Conservation (phyloP, 306 rosid genomes). For the Alnus rubra region DNA sequence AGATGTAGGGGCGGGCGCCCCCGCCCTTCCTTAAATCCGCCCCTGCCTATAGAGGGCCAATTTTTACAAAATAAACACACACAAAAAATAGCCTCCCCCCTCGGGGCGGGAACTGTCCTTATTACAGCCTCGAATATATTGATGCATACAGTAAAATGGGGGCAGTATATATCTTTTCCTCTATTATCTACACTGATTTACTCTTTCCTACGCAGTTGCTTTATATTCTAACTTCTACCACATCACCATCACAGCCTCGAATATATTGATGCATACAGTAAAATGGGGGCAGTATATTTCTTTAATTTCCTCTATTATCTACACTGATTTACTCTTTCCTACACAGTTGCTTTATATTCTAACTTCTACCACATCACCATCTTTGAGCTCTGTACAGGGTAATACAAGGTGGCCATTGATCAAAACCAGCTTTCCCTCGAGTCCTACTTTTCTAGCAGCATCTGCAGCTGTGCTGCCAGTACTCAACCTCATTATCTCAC, state of each 20-base stretch:
- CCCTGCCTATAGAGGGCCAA: too few species aligned
- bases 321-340: neutral
- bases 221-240: constrained; percentile 82
- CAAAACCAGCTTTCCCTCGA: constrained; percentile 79
- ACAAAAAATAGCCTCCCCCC: too few species aligned
- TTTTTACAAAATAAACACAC: too few species aligned
- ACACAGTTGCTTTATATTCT: constrained; percentile 49
- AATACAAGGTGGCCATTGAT: constrained; percentile 76
- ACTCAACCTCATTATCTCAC: constrained; percentile 77
- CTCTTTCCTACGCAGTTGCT: constrained; percentile 17
- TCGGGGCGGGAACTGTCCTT: too few species aligned
- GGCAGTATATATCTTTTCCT: neutral
- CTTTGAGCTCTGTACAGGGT: constrained; percentile 80
- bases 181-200: constrained; percentile 14
- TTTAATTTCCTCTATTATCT: constrained; percentile 23
- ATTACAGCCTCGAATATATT: too few species aligned
- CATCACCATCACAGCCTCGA: constrained; percentile 53
- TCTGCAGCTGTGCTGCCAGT: constrained; percentile 95
- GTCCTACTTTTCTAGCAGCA: constrained; percentile 90
- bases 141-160: neutral
- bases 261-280: neutral
- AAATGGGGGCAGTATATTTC: neutral
- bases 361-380: constrained; percentile 94
- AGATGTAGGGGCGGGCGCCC: too few species aligned
- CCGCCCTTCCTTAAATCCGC: too few species aligned